Evolutionary conservation across 2,329 filamentous ascomycete genomes (phyloP).

Genomic region (Aspergillus quadricinctus): DNA sequence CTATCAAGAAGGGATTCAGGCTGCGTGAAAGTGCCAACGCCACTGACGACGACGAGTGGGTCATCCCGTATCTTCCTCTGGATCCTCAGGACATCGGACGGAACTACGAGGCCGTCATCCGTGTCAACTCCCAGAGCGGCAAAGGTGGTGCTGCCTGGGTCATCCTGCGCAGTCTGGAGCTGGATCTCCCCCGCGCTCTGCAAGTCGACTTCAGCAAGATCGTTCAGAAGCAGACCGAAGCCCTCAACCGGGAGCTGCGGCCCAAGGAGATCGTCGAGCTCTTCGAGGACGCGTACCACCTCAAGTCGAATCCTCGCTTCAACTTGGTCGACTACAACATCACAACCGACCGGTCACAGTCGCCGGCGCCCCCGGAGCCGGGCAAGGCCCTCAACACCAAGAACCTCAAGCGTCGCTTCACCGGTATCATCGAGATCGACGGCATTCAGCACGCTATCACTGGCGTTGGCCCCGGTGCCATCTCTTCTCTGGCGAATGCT

Average conservation of each 20-base stretch:
- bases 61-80: conserved; percentile 85
- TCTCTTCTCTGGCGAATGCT: conserved; percentile 82
- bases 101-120: conserved; percentile 96
- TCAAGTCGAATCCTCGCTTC: conserved; percentile 79
- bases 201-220: conserved; percentile 87
- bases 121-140: conserved; percentile 93
- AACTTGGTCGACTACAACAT: conserved; percentile 88
- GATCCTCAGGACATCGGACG: conserved; percentile 91
- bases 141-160: conserved; percentile 96
- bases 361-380: conserved; percentile 62
- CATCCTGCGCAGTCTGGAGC: conserved; percentile 79
- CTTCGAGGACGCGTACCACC: conserved; percentile 85
- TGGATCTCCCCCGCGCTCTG: conserved; percentile 87
- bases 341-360: conserved; percentile 72
- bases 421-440: conserved; percentile 79
- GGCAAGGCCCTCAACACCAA: conserved; percentile 73
- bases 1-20: conserved; percentile 83
- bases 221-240: conserved; percentile 77
- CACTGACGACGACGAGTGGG: conserved; percentile 66
- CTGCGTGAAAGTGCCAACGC: conserved; percentile 59
- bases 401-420: conserved; percentile 76
- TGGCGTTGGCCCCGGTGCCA: conserved; percentile 82
- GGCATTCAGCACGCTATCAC: conserved; percentile 71
- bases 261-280: conserved; percentile 77
- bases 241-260: conserved; percentile 76